These are phyloP conservation scores for Cercospora citrullina DNA, from an alignment of 2,329 filamentous ascomycete genomes.

Conservation along the genomic window DNA sequence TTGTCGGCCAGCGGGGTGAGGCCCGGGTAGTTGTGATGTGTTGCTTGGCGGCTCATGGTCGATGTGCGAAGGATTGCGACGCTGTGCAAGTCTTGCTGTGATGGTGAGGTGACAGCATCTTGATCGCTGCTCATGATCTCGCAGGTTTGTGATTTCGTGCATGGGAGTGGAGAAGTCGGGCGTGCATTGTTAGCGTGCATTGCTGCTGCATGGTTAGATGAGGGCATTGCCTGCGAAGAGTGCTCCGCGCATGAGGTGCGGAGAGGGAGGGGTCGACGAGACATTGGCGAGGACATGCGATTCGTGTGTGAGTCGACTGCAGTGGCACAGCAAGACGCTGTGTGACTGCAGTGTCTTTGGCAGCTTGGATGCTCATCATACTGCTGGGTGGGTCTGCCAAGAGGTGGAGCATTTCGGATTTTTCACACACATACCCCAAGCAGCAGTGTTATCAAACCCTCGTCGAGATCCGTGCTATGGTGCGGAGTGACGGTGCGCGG, in stretches of 20 bases:
- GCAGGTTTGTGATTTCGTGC: not conserved
- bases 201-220: not conserved
- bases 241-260: not conserved
- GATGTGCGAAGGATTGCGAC: not conserved
- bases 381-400: not conserved
- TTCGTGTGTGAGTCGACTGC: not conserved
- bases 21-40: not conserved
- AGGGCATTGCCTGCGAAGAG: not conserved
- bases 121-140: not conserved
- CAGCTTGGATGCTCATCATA: not conserved
- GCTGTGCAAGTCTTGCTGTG: not conserved
- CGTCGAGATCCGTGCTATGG: not conserved
- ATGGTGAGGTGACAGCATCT: not conserved
- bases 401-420: not conserved
- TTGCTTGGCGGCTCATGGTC: not conserved
- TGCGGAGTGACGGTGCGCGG: not conserved
- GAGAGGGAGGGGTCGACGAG: not conserved
- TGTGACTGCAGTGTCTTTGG: not conserved
- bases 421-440: not conserved
- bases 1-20: not conserved
- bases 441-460: not conserved
- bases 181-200: not conserved
- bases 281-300: not conserved
- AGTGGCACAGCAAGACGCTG: not conserved
- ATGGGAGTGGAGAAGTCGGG: not conserved